Conservation (phyloP, 192 early-diverging fungal species). For the Linnemannia exigua region DNA sequence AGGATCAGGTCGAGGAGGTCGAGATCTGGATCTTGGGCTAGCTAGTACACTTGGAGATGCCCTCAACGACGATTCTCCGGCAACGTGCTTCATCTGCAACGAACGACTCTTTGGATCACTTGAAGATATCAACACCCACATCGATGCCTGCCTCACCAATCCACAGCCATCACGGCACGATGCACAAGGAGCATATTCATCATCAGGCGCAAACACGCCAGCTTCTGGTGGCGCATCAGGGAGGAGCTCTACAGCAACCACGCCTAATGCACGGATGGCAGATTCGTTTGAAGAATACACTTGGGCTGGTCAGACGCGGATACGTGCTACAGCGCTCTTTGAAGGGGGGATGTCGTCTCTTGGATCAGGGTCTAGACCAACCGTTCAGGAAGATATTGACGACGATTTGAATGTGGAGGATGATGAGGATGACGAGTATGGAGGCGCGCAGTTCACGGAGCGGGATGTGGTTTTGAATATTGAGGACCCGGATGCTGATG, state of each 20-base stretch:
- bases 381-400: constrained; percentile 73
- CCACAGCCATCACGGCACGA: constrained; percentile 27
- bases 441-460: constrained; percentile 81
- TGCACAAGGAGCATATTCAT: constrained; percentile 27
- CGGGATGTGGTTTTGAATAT: constrained; percentile 70
- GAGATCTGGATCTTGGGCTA: constrained; percentile 20
- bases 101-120: constrained; percentile 67
- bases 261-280: constrained; percentile 20
- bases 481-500: constrained; percentile 54
- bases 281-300: constrained; percentile 79
- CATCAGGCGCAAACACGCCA: constrained; percentile 28
- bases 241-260: constrained; percentile 19
- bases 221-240: constrained; percentile 16
- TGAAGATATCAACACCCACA: constrained; percentile 79
- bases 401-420: constrained; percentile 90
- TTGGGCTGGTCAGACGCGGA: constrained; percentile 85
- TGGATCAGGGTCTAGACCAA: constrained; percentile 38
- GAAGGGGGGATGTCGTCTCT: constrained; percentile 79
- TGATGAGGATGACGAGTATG: constrained; percentile 81
- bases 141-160: constrained; percentile 77
- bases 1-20: constrained; percentile 18
- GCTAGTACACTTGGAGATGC: constrained; percentile 17
- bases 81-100: constrained; percentile 78
- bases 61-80: constrained; percentile 47
- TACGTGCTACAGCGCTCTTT: constrained; percentile 84